phyloP scores from a whole-genome alignment of 805 yeast species.

The Grigorovia jiainica region DNA sequence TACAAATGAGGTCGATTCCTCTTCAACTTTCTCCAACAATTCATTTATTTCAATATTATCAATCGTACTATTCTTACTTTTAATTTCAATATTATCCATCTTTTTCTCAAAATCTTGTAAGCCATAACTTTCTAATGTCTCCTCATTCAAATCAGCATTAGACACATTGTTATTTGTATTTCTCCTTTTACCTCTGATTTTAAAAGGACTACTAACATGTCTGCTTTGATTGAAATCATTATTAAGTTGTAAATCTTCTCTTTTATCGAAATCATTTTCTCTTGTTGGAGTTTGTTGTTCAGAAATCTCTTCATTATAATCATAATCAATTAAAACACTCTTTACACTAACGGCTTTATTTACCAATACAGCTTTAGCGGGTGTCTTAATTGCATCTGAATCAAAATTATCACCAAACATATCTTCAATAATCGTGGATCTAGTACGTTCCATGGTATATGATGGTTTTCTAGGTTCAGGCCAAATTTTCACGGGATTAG shows the following conservation, averaged over 20 bases:
- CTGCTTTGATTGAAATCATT: background rate
- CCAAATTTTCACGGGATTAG: conserved; percentile 6
- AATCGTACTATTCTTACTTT: background rate
- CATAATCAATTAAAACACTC: conserved; percentile 14
- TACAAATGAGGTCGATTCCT: background rate
- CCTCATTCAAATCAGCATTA: too few relatives aligned
- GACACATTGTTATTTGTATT: too few relatives aligned
- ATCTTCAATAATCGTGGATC: conserved; percentile 1
- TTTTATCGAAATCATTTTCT: background rate
- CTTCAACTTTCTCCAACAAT: background rate
- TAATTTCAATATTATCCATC: background rate
- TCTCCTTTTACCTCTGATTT: conserved; percentile 14
- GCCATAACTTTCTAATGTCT: background rate
- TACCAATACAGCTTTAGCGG: conserved; percentile 15
- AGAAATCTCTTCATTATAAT: background rate
- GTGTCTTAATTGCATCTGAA: conserved; percentile 10
- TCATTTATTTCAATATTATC: background rate
- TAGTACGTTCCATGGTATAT: background rate
- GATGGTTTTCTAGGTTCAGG: background rate
- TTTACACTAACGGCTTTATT: conserved; percentile 15
- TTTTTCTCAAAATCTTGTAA: background rate
- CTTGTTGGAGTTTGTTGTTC: conserved; percentile 7
- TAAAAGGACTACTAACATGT: conserved; percentile 25
- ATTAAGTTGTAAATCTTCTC: background rate
- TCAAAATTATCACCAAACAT: conserved; percentile 13